Percentiles rank a stretch among this genome's conserved stretches.
Evolutionary conservation across 1,284 basidiomycete species (phyloP).

Genomic region (Leccinum angustisporum): DNA sequence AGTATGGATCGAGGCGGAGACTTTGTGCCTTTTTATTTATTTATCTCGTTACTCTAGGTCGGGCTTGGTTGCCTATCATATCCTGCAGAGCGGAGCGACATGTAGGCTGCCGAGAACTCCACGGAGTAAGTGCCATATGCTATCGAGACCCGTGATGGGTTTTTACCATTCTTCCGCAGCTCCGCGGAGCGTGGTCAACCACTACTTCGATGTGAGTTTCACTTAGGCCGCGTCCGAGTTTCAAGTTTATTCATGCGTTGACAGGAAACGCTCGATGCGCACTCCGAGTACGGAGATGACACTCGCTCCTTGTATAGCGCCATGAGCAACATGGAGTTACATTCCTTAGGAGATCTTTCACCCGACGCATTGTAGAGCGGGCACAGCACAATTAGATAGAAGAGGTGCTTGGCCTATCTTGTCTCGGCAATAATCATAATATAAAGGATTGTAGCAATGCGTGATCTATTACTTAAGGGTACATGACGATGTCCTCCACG

Average conservation of each 20-base stretch:
- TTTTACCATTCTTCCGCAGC: slow-evolving; percentile 46
- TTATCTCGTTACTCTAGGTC: slow-evolving; percentile 51
- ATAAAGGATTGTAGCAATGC: slow-evolving; percentile 36
- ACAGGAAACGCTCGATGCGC: slow-evolving; percentile 73
- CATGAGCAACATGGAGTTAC: slow-evolving; percentile 56
- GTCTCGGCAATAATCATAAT: slow-evolving; percentile 29
- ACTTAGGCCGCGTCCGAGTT: background rate
- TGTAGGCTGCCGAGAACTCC: slow-evolving; percentile 88
- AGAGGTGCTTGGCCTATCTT: background rate
- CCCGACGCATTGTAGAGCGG: slow-evolving; percentile 65
- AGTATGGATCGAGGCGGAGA: slow-evolving; percentile 24
- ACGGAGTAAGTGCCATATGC: slow-evolving; percentile 53
- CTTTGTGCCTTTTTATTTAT: background rate
- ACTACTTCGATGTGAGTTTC: slow-evolving; percentile 86
- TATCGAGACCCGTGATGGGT: background rate
- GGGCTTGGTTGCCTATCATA: slow-evolving; percentile 89
- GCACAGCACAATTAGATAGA: background rate
- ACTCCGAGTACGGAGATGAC: slow-evolving; percentile 72
- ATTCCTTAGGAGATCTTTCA: slow-evolving; percentile 73
- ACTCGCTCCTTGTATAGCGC: slow-evolving; percentile 60
- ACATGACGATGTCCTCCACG: slow-evolving; percentile 39
- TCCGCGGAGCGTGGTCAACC: slow-evolving; percentile 82
- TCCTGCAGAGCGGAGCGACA: slow-evolving; percentile 81
- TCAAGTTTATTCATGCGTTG: slow-evolving; percentile 12
- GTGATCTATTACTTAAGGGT: slow-evolving; percentile 37